These are phyloP conservation scores for Trematosphaeria pertusa DNA, from an alignment of 2,329 filamentous ascomycete genomes.

Conservation along the genomic window DNA sequence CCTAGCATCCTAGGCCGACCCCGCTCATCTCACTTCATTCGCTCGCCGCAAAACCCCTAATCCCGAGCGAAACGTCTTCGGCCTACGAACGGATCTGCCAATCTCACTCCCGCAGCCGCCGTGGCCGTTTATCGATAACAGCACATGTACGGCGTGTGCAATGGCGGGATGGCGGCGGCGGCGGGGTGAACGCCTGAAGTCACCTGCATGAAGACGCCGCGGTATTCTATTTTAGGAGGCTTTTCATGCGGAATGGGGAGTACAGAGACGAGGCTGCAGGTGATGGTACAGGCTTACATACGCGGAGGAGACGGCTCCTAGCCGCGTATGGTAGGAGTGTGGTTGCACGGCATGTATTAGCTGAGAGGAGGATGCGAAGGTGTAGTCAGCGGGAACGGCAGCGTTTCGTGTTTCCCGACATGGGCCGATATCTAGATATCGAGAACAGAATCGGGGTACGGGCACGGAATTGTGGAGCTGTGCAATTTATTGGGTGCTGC, in stretches of 20 bases:
- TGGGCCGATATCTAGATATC: not conserved
- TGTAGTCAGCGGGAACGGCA: not conserved
- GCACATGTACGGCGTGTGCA: not conserved
- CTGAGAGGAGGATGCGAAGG: not conserved
- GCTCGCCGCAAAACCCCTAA: not conserved
- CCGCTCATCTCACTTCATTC: not conserved
- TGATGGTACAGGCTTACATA: too few relatives aligned
- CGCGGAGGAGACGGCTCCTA: not conserved
- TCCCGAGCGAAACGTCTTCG: not conserved
- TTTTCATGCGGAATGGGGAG: not conserved
- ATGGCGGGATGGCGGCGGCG: conserved; percentile 2
- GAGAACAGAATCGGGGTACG: too few relatives aligned
- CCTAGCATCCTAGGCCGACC: too few relatives aligned
- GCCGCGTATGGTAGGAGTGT: conserved; percentile 4
- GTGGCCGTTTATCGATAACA: not conserved
- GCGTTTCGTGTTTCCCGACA: conserved; percentile 5
- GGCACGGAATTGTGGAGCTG: too few relatives aligned
- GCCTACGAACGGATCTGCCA: not conserved
- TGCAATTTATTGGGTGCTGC: not conserved
- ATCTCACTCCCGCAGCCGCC: not conserved
- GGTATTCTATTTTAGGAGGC: conserved; percentile 3
- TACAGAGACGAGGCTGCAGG: conserved; percentile 6
- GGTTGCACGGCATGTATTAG: conserved; percentile 5
- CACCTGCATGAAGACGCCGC: not conserved
- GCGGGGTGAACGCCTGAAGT: too few relatives aligned